Evolutionary conservation across 1,284 basidiomycete genomes (phyloP).

Genomic region (Takashimella koratensis): DNA sequence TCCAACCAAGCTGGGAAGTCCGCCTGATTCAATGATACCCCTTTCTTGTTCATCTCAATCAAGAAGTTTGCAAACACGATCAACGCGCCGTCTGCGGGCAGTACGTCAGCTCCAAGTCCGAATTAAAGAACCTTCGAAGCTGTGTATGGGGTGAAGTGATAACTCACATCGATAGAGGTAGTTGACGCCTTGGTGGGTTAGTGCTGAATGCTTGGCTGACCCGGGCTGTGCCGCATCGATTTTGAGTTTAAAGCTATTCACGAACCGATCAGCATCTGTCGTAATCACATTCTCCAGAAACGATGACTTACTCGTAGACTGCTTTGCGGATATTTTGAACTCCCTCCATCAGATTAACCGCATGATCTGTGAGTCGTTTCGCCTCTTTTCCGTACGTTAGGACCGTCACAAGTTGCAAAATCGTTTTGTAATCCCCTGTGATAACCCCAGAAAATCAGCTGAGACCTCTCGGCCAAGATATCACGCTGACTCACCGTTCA

Average conservation of each 20-base stretch:
- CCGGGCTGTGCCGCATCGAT: constrained; percentile 76
- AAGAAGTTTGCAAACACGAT: constrained; percentile 96
- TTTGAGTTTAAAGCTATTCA: constrained; percentile 78
- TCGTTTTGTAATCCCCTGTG: constrained; percentile 92
- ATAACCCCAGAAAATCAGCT: too few species aligned
- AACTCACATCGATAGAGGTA: constrained; percentile 62
- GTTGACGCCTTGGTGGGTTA: constrained; percentile 73
- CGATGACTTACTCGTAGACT: constrained; percentile 70
- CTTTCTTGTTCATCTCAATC: constrained; percentile 63
- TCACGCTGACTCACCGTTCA: constrained; percentile 60
- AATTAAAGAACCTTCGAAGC: not conserved
- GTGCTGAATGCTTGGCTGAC: constrained; percentile 67
- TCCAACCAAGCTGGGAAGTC: constrained; percentile 76
- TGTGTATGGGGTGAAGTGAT: too few species aligned
- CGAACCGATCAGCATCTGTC: not conserved
- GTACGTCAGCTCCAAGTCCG: not conserved
- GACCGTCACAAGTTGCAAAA: constrained; percentile 68
- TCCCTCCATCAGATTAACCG: constrained; percentile 81
- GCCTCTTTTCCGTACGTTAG: constrained; percentile 58
- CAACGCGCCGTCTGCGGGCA: constrained; percentile 69
- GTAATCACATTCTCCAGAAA: not conserved
- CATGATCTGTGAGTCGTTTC: constrained; percentile 85
- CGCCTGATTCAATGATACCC: constrained; percentile 47
- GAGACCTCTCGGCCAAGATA: constrained; percentile 10
- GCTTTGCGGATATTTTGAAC: constrained; percentile 91